phyloP scores from a whole-genome alignment of 1,139 yeast genomes.

The Scheffersomyces segobiensis region DNA sequence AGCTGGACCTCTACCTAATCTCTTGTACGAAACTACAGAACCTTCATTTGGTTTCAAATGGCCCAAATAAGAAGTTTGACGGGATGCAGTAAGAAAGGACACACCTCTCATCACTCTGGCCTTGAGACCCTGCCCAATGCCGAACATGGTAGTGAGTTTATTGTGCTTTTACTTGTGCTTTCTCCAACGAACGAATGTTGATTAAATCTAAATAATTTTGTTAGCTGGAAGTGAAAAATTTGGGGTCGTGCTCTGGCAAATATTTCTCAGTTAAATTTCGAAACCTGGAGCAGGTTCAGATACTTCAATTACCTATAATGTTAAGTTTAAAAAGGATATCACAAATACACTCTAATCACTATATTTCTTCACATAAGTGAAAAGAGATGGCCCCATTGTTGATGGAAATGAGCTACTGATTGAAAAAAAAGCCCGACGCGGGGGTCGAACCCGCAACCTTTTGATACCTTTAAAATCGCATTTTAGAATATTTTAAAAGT shows the following conservation, averaged over 20 bases:
- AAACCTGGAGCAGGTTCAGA: not conserved
- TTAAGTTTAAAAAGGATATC: too few species aligned
- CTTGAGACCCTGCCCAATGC: not conserved
- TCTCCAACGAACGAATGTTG: not conserved
- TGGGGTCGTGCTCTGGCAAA: not conserved
- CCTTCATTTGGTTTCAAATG: conserved; percentile 42
- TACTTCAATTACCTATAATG: not conserved
- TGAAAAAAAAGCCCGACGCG: conserved; percentile 19
- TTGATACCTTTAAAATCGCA: conserved; percentile 6
- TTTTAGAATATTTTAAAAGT: conserved; percentile 11
- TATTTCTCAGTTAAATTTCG: not conserved
- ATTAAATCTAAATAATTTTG: not conserved
- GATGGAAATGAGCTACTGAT: not conserved
- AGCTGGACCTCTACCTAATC: conserved; percentile 97
- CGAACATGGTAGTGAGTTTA: not conserved
- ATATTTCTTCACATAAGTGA: too few species aligned
- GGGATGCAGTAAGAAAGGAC: conserved; percentile 3
- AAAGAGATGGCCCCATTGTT: too few species aligned
- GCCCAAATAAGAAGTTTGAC: conserved; percentile 32
- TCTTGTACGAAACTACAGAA: conserved; percentile 48
- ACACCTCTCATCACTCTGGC: conserved; percentile 1
- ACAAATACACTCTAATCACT: not conserved
- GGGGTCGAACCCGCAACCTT: conserved; percentile 20
- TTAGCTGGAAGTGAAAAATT: not conserved
- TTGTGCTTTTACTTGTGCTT: not conserved